Conservation (phyloP, 1,284 basidiomycete species). For the Afroboletus lepidellus region DNA sequence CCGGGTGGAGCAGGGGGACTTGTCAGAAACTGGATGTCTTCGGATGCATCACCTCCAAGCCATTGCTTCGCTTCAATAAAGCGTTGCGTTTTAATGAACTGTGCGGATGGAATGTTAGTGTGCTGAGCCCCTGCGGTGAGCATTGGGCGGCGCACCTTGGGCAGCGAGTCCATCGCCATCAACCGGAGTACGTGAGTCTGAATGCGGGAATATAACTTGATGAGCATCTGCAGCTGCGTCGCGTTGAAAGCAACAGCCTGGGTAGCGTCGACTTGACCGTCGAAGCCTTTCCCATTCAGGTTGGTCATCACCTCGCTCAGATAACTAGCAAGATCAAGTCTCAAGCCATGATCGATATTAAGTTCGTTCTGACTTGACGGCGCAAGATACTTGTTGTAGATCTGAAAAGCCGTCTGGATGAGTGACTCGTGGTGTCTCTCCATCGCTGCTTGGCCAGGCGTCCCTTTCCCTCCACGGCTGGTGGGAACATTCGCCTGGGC, state of each 20-base stretch:
- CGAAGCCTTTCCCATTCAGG: conserved; percentile 73
- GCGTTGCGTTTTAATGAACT: conserved; percentile 84
- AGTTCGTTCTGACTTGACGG: conserved; percentile 94
- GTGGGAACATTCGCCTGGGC: conserved; percentile 65
- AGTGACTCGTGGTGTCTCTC: conserved; percentile 95
- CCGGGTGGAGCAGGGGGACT: conserved; percentile 66
- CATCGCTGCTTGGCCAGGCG: conserved; percentile 86
- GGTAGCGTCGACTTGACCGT: conserved; percentile 76
- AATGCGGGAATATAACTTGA: conserved; percentile 92
- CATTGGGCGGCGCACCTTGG: conserved; percentile 61
- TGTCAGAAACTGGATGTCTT: conserved; percentile 56
- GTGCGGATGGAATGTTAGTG: conserved; percentile 9
- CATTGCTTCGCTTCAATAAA: conserved; percentile 75
- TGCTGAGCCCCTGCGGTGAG: background rate
- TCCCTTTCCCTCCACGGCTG: conserved; percentile 45
- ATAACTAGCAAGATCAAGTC: conserved; percentile 92
- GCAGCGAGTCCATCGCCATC: conserved; percentile 97
- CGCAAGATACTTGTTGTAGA: conserved; percentile 94
- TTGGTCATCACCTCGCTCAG: conserved; percentile 83
- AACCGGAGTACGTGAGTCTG: conserved; percentile 95
- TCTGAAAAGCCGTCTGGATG: conserved; percentile 91
- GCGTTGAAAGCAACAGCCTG: conserved; percentile 82
- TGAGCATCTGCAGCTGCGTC: conserved; percentile 92
- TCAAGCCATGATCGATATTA: conserved; percentile 96
- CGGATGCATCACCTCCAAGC: conserved; percentile 68